A percentile compares a stretch with the other conserved stretches of the same genome.
Conservation (phyloP, 2,329 filamentous ascomycete genomes). For the Cordyceps militaris region DNA sequence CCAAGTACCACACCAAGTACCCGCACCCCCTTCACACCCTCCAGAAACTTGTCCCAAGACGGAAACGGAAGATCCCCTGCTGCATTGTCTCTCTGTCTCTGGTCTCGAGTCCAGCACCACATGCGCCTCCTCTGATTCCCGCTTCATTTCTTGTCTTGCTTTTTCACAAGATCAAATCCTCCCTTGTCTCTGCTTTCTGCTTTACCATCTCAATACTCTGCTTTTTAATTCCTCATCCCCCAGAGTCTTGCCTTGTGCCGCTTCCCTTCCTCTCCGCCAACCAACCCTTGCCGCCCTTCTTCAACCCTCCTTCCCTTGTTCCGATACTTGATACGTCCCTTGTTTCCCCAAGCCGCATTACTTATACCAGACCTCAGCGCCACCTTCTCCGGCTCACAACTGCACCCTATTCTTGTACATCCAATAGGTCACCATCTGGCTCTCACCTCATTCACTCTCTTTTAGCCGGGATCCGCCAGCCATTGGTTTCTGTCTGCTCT, state of each 20-base stretch:
- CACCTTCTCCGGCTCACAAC: not conserved
- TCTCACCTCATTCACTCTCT: constrained; percentile 8
- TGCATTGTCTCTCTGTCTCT: not conserved
- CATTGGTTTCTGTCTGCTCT: not conserved
- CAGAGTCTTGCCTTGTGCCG: not conserved
- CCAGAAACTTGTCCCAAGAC: not conserved
- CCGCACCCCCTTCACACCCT: not conserved
- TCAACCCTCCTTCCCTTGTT: constrained; percentile 5
- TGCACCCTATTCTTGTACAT: not conserved
- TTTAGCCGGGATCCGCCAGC: not conserved
- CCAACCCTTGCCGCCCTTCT: not conserved
- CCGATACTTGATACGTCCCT: constrained; percentile 3
- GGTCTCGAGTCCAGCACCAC: constrained; percentile 9
- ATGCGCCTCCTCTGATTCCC: constrained; percentile 7
- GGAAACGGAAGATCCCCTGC: not conserved
- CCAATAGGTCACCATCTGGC: constrained; percentile 2
- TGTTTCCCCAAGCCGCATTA: not conserved
- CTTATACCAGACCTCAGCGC: not conserved
- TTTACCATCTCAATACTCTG: not conserved
- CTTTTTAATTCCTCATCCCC: constrained; percentile 5
- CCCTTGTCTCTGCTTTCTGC: constrained; percentile 5
- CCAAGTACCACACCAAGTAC: not conserved
- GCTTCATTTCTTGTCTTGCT: constrained; percentile 3
- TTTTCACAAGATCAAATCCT: constrained; percentile 3
- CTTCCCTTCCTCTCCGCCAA: not conserved